phyloP scores from a whole-genome alignment of 129 eudicot species.

The Lactuca saligna region DNA sequence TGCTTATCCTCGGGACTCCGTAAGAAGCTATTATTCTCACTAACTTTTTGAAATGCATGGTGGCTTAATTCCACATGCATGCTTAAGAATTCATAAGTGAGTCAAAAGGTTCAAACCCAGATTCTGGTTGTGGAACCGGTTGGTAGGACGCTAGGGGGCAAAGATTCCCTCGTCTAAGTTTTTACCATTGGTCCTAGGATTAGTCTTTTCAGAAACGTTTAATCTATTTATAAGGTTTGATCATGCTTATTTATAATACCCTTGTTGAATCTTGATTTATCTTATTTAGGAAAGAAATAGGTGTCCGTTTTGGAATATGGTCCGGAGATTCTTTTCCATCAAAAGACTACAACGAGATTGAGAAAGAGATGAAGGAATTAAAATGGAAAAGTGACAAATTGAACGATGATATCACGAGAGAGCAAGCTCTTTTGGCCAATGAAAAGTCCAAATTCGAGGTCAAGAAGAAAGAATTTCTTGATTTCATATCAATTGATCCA shows the following conservation, averaged over 20 bases:
- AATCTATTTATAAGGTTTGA: background rate
- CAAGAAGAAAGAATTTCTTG: slow-evolving; percentile 68
- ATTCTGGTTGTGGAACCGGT: background rate
- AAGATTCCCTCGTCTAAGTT: background rate
- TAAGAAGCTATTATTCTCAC: slow-evolving; percentile 24
- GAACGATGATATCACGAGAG: slow-evolving; percentile 61
- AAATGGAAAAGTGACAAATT: slow-evolving; percentile 55
- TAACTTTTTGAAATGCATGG: background rate
- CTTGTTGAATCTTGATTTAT: slow-evolving; percentile 13
- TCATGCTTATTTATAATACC: background rate
- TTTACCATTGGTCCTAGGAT: background rate
- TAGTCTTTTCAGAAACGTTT: background rate
- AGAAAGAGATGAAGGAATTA: slow-evolving; percentile 49
- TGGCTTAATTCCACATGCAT: background rate
- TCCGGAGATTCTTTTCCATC: background rate
- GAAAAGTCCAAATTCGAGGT: slow-evolving; percentile 45
- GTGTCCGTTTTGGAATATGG: slow-evolving; percentile 58
- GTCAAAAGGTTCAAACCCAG: background rate
- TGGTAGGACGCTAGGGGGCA: background rate
- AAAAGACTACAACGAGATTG: slow-evolving; percentile 26
- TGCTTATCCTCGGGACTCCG: slow-evolving; percentile 52
- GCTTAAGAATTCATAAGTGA: background rate
- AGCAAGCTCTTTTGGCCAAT: slow-evolving; percentile 42
- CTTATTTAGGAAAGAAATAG: slow-evolving; percentile 47
- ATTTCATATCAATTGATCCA: slow-evolving; percentile 47